phyloP scores from a whole-genome alignment of 2,329 filamentous ascomycete genomes.

The Paecilomyces sp. region DNA sequence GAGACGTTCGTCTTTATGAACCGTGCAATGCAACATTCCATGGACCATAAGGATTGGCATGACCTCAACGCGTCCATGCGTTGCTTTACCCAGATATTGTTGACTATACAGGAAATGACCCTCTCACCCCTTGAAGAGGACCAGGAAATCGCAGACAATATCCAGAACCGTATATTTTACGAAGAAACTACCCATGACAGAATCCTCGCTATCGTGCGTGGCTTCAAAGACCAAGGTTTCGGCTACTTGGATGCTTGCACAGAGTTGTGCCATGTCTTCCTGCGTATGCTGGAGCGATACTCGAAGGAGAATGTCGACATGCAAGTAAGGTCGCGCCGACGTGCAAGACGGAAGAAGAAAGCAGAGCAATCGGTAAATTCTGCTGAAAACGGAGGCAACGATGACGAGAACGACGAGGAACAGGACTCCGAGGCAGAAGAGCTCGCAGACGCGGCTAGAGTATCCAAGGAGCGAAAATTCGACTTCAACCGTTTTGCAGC shows the following conservation, averaged over 20 bases:
- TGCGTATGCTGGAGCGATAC: conserved; percentile 86
- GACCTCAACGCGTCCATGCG: conserved; percentile 83
- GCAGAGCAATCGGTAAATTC: conserved; percentile 21
- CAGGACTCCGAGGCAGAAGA: conserved; percentile 66
- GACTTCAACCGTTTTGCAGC: conserved; percentile 79
- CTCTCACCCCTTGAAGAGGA: conserved; percentile 82
- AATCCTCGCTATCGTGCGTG: conserved; percentile 69
- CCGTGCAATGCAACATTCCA: conserved; percentile 68
- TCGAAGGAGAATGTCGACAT: conserved; percentile 92
- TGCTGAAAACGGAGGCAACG: conserved; percentile 33
- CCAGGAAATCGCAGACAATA: conserved; percentile 96
- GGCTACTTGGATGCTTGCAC: conserved; percentile 89
- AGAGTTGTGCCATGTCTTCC: conserved; percentile 82
- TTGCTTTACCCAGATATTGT: conserved; percentile 88
- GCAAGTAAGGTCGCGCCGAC: conserved; percentile 77
- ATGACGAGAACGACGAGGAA: conserved; percentile 51
- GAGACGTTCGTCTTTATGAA: conserved; percentile 90
- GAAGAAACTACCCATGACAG: conserved; percentile 91
- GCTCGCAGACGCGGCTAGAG: conserved; percentile 60
- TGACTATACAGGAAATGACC: conserved; percentile 89
- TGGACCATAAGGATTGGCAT: conserved; percentile 79
- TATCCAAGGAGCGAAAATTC: conserved; percentile 80
- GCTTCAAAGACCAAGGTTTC: conserved; percentile 91
- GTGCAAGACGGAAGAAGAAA: conserved; percentile 57
- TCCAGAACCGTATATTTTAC: conserved; percentile 94